These are phyloP conservation scores for Neurospora sp. DNA, from an alignment of 495 filamentous ascomycete species.

Conservation along the genomic window DNA sequence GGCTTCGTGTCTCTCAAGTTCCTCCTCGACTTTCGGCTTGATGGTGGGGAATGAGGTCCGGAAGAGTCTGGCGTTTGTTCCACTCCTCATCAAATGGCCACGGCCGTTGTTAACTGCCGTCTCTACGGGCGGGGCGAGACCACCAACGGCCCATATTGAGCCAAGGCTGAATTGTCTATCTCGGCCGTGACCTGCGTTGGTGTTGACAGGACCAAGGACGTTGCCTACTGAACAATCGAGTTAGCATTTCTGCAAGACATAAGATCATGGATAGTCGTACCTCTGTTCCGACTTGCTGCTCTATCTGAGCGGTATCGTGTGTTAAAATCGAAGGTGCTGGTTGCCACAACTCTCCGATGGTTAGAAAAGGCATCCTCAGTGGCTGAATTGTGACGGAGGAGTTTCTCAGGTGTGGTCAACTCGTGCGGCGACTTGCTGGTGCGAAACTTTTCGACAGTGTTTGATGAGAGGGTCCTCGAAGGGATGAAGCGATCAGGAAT, in stretches of 20 bases:
- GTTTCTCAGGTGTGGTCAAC: constrained; percentile 49
- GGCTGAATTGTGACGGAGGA: constrained; percentile 46
- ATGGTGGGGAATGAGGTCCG: constrained; percentile 52
- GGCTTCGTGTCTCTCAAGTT: constrained; percentile 58
- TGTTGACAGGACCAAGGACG: constrained; percentile 25
- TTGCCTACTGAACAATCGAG: constrained; percentile 17
- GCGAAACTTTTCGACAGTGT: constrained; percentile 47
- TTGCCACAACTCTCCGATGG: constrained; percentile 27
- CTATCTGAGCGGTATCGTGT: constrained; percentile 21
- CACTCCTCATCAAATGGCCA: constrained; percentile 52
- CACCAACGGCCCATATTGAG: constrained; percentile 75
- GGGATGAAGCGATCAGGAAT: constrained; percentile 65
- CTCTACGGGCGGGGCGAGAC: constrained; percentile 41
- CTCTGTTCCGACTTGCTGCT: constrained; percentile 18
- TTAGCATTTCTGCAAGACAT: not conserved
- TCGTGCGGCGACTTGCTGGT: constrained; percentile 52
- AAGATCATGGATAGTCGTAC: constrained; percentile 2
- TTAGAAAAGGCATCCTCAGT: constrained; percentile 59
- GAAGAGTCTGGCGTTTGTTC: constrained; percentile 67
- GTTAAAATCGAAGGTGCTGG: constrained; percentile 17
- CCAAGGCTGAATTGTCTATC: constrained; percentile 50
- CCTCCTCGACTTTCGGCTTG: constrained; percentile 39
- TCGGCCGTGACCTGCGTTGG: constrained; percentile 8
- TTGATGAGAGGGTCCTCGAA: constrained; percentile 28
- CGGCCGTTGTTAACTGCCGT: constrained; percentile 48